Conservation (phyloP, 2,329 filamentous ascomycete genomes). For the Dactylellina parvicollis region DNA sequence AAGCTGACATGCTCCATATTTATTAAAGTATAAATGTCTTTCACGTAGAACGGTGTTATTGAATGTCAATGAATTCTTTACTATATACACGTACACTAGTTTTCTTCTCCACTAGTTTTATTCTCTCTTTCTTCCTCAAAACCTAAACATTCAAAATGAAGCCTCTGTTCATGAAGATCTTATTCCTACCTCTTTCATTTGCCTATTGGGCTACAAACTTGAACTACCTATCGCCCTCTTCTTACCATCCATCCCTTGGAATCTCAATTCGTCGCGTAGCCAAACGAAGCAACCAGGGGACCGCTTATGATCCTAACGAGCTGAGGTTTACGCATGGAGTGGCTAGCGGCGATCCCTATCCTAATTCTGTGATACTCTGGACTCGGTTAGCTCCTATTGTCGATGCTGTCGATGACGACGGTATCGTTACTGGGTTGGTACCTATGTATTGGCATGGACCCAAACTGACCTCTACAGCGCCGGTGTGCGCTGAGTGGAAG, state of each 20-base stretch:
- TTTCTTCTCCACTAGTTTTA: no score
- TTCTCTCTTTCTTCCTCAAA: no score
- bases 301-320: constrained; percentile 63
- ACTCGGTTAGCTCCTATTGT: constrained; percentile 62
- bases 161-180: no score
- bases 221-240: constrained; percentile 75
- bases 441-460: constrained; percentile 63
- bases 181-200: background rate
- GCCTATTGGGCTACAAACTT: constrained; percentile 65
- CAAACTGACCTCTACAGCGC: constrained; percentile 68
- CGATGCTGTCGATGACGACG: constrained; percentile 62
- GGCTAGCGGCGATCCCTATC: constrained; percentile 64
- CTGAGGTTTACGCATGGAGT: constrained; percentile 74
- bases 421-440: constrained; percentile 63
- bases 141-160: no score
- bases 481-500: constrained; percentile 74
- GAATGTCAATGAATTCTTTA: no score
- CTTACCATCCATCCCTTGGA: constrained; percentile 71
- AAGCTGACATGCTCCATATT: no score
- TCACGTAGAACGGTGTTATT: no score
- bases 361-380: constrained; percentile 63
- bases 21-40: no score
- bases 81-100: no score
- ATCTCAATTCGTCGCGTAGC: constrained; percentile 72
- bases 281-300: constrained; percentile 65